Conservation (phyloP, 805 yeast genomes). For the Pichia californica region DNA sequence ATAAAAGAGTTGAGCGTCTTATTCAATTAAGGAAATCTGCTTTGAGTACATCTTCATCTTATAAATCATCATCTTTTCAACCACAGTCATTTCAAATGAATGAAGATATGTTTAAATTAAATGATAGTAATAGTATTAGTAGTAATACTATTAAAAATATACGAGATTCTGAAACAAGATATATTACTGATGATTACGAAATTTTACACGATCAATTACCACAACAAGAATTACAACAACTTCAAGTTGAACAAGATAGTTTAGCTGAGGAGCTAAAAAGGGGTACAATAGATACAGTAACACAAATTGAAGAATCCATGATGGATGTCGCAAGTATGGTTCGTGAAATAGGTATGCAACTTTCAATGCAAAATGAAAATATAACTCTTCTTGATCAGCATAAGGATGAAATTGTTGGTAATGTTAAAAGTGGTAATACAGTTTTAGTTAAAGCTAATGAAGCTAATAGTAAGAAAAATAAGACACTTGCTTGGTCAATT, state of each 20-base stretch:
- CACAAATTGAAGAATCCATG: slow-evolving; percentile 53
- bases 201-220: slow-evolving; percentile 25
- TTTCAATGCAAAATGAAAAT: slow-evolving; percentile 65
- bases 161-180: not conserved
- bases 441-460: slow-evolving; percentile 63
- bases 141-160: not conserved
- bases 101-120: not conserved
- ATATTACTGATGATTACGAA: slow-evolving; percentile 30
- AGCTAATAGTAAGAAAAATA: slow-evolving; percentile 56
- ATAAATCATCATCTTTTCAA: not conserved
- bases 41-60: slow-evolving; percentile 15
- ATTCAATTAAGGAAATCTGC: slow-evolving; percentile 31
- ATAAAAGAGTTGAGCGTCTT: slow-evolving; percentile 39
- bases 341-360: slow-evolving; percentile 65
- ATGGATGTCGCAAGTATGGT: slow-evolving; percentile 72
- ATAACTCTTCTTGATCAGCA: slow-evolving; percentile 57
- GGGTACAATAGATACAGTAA: slow-evolving; percentile 55
- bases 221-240: slow-evolving; percentile 51
- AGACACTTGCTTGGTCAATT: slow-evolving; percentile 48
- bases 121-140: not conserved
- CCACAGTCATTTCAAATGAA: not conserved
- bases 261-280: slow-evolving; percentile 45
- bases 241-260: slow-evolving; percentile 55
- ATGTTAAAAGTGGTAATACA: slow-evolving; percentile 65
- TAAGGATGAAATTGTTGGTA: slow-evolving; percentile 58